Evolutionary conservation across 2,329 filamentous ascomycete species (phyloP).

Genomic region (Cladorrhinum sp.): DNA sequence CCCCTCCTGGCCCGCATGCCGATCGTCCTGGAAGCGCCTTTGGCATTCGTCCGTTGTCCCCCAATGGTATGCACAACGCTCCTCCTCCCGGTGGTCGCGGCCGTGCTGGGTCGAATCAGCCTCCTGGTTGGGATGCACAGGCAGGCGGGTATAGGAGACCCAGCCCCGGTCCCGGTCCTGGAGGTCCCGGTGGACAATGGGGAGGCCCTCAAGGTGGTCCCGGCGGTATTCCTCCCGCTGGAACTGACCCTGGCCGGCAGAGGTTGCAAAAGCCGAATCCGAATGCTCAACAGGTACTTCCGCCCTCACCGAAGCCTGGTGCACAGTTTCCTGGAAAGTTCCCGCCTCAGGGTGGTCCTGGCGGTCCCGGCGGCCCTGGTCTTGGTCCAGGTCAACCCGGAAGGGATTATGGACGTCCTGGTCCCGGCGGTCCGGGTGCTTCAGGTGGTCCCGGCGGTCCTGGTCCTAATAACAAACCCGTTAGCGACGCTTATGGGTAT

Average conservation of each 20-base stretch:
- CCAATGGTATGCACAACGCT: slow-evolving; percentile 39
- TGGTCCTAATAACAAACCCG: slow-evolving; percentile 24
- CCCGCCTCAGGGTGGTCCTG: slow-evolving; percentile 20
- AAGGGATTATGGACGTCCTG: not conserved
- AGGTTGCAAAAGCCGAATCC: slow-evolving; percentile 39
- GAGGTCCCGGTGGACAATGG: not conserved
- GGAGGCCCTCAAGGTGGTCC: slow-evolving; percentile 19
- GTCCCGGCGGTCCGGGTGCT: not conserved
- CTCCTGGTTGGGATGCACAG: slow-evolving; percentile 44
- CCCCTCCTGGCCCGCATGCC: slow-evolving; percentile 45
- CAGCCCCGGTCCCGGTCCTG: slow-evolving; percentile 35
- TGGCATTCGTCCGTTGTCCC: slow-evolving; percentile 48
- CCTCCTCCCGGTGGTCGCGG: slow-evolving; percentile 33
- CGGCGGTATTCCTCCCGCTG: slow-evolving; percentile 18
- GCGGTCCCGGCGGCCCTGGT: not conserved
- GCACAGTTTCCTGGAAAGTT: slow-evolving; percentile 11
- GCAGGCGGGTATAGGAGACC: slow-evolving; percentile 39
- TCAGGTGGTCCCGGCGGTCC: not conserved
- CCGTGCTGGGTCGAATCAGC: slow-evolving; percentile 41
- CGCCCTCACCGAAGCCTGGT: slow-evolving; percentile 29
- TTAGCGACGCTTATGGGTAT: not conserved
- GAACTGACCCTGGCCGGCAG: slow-evolving; percentile 34
- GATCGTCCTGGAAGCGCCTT: slow-evolving; percentile 52
- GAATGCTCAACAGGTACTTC: slow-evolving; percentile 28
- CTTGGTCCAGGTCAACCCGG: not conserved